Percentiles rank a stretch among this genome's conserved stretches.
Conservation (phyloP, 108 stramenopile genomes). For the Discostella stelligeroides region DNA sequence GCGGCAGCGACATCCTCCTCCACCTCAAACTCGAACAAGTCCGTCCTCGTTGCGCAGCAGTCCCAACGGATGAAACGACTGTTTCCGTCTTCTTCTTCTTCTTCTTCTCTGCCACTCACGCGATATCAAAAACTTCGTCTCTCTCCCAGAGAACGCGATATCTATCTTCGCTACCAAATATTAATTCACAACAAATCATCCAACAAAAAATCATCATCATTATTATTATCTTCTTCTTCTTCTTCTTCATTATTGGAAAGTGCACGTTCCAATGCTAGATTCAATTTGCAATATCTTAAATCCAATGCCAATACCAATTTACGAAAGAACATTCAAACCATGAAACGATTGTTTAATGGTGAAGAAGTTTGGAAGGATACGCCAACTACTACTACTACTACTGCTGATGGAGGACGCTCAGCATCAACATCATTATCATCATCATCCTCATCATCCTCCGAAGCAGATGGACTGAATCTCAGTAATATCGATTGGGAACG, state of each 20-base stretch:
- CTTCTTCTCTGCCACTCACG: conserved; percentile 21
- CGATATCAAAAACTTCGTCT: conserved; percentile 36
- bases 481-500: conserved; percentile 31
- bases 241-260: conserved; percentile 14
- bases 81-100: not conserved
- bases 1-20: not conserved
- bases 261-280: conserved; percentile 35
- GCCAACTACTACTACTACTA: not conserved
- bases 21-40: not conserved
- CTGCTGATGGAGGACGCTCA: not conserved
- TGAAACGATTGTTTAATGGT: conserved; percentile 32
- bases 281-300: conserved; percentile 32
- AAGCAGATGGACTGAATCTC: too few species aligned
- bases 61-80: not conserved
- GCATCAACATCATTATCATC: conserved; percentile 1
- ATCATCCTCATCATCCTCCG: not conserved
- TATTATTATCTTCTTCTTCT: too few species aligned
- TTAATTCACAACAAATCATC: not conserved
- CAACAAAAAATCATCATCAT: too few species aligned
- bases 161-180: not conserved
- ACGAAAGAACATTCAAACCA: conserved; percentile 30
- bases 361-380: conserved; percentile 36
- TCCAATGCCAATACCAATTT: conserved; percentile 27
- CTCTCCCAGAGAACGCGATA: conserved; percentile 25
- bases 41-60: not conserved